phyloP scores from a whole-genome alignment of 495 filamentous ascomycete species.

The Entonaema liquescens region DNA sequence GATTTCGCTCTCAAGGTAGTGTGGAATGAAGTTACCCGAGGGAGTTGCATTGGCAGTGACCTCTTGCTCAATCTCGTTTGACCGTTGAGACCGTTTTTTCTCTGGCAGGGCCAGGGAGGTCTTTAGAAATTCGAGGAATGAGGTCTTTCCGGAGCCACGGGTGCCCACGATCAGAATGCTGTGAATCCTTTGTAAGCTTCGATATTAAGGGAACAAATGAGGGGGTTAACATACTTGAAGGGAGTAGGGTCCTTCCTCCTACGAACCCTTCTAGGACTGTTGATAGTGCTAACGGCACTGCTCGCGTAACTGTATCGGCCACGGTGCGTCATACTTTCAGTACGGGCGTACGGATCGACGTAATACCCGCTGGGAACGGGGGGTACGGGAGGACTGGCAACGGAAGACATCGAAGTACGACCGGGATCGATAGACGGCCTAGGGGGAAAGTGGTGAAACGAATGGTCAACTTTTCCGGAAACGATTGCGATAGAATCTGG shows the following conservation, averaged over 20 bases:
- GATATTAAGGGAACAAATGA: not conserved
- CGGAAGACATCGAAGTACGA: conserved; percentile 56
- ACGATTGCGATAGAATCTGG: conserved; percentile 72
- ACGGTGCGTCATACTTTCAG: conserved; percentile 96
- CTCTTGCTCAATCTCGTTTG: conserved; percentile 59
- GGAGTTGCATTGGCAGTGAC: conserved; percentile 59
- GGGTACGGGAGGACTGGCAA: conserved; percentile 54
- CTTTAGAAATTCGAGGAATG: conserved; percentile 94
- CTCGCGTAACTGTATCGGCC: conserved; percentile 97
- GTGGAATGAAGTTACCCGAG: conserved; percentile 74
- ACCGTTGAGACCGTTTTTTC: conserved; percentile 70
- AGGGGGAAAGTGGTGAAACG: conserved; percentile 44
- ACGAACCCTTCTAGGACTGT: conserved; percentile 90
- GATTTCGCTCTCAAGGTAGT: conserved; percentile 94
- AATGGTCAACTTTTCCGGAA: conserved; percentile 59
- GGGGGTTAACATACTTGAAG: conserved; percentile 82
- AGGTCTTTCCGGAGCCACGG: conserved; percentile 90
- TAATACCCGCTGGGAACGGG: conserved; percentile 63
- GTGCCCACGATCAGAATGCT: conserved; percentile 93
- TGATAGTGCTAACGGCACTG: conserved; percentile 88
- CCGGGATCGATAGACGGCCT: conserved; percentile 48
- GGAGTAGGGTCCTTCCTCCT: conserved; percentile 96
- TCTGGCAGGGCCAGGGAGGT: conserved; percentile 79
- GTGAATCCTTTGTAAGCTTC: conserved; percentile 23
- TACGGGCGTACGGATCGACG: conserved; percentile 79